Evolutionary conservation across 345 rosid species (phyloP), one percentile per base, ranked within the genome.

Genomic region (Luvunga scandens): DNA sequence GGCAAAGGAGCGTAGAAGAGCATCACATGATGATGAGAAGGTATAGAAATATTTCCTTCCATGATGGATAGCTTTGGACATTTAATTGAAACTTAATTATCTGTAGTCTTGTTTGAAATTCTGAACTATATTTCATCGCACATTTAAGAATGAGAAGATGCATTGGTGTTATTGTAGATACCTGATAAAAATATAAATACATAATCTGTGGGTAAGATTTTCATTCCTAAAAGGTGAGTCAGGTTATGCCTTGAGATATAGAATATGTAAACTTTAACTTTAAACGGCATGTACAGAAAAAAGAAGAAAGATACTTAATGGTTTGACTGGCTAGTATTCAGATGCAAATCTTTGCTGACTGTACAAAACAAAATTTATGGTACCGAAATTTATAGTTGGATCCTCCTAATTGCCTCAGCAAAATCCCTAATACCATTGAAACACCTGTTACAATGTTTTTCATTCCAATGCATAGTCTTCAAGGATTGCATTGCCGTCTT

Each of bases 1-100:
- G 77, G 85, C 88, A 71, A 88, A 86, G 53, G 86, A 86, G 76
- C 85, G 89, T 55, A 79, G 71, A 76, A 88, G 81, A 84, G 85
- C 72, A 61, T 68, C 50, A 50, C 33, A 53, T 62, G 72, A 73
- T 68, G 19, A 39, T 59, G 71, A 59, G 33, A 76, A 77, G 83
- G 85, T 79, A 74, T 61, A 75, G 66, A 14, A 27, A 25, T 65
- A 14, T 75, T 72, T 62, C 71, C 27, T 16, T 66, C 36, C 38
- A 14, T 56, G 9, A 10, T 31, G 72, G 67, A 69, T 66, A 66
- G 61, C 18, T 31, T 14, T 72, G 57, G 6, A 30, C 19, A 30
- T 72, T 72, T 55, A 22, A 12, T 72, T n/a, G 25, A 33, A 34
- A 72, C 19, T 12, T 22, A 38, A 21, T 72, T 18, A 12, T 33